Percentiles rank a stretch among this genome's conserved stretches.
Evolutionary conservation across 805 yeast genomes (phyloP).

Genomic region (Metschnikowia rubicola): DNA sequence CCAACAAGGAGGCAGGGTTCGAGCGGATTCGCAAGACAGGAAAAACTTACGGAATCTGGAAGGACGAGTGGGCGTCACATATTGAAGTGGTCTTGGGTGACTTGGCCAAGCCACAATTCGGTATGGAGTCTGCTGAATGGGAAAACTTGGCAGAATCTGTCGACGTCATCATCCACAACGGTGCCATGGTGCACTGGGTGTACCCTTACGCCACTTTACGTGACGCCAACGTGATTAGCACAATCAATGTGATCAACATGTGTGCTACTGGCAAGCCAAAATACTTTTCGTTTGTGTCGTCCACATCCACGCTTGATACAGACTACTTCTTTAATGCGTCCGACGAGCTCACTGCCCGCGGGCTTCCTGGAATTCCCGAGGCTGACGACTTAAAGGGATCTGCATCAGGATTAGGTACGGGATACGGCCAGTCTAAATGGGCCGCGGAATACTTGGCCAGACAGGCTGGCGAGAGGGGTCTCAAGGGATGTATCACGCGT

Average conservation of each 20-base stretch:
- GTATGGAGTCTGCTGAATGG: constrained; percentile 61
- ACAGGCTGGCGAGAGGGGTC: constrained; percentile 82
- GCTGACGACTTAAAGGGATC: constrained; percentile 83
- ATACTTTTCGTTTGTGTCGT: constrained; percentile 85
- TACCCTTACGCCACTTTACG: constrained; percentile 88
- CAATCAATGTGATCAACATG: constrained; percentile 77
- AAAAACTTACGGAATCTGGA: constrained; percentile 78
- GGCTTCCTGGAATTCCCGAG: constrained; percentile 73
- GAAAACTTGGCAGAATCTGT: constrained; percentile 48
- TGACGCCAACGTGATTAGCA: constrained; percentile 88
- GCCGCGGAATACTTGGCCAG: constrained; percentile 88
- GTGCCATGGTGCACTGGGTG: constrained; percentile 99
- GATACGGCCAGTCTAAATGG: constrained; percentile 98
- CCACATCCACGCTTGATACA: constrained; percentile 89
- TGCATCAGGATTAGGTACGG: constrained; percentile 75
- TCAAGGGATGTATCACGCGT: constrained; percentile 84
- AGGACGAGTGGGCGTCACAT: constrained; percentile 50
- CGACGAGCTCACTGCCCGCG: constrained; percentile 61
- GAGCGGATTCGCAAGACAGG: constrained; percentile 76
- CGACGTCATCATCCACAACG: constrained; percentile 90
- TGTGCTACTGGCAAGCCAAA: constrained; percentile 81
- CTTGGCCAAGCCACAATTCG: constrained; percentile 69
- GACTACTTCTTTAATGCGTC: constrained; percentile 76
- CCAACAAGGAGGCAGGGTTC: constrained; percentile 61
- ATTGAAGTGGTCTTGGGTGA: constrained; percentile 82